Evolutionary conservation across 2,329 filamentous ascomycete species (phyloP).

Genomic region (Hysterium pulicare): DNA sequence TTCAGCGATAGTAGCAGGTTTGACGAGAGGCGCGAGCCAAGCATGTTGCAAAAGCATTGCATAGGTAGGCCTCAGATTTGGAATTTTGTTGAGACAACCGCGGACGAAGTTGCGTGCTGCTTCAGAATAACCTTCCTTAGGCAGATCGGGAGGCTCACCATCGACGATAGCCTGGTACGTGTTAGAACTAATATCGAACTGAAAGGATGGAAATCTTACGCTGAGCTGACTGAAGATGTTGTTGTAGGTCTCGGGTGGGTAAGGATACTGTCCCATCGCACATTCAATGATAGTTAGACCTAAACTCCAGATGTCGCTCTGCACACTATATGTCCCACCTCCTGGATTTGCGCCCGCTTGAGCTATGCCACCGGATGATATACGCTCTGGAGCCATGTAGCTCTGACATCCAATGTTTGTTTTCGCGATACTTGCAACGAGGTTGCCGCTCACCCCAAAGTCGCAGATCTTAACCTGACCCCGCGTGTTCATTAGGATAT

Average conservation of each 20-base stretch:
- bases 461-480: constrained; percentile 98
- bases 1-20: constrained; percentile 71
- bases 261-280: constrained; percentile 89
- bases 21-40: constrained; percentile 75
- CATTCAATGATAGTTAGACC: constrained; percentile 95
- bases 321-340: constrained; percentile 91
- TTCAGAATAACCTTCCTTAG: constrained; percentile 72
- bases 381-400: constrained; percentile 97
- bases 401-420: constrained; percentile 99
- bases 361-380: constrained; percentile 79
- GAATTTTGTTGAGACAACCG: constrained; percentile 87
- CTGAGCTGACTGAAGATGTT: constrained; percentile 98
- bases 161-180: constrained; percentile 99
- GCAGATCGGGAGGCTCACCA: constrained; percentile 88
- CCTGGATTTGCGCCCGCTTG: constrained; percentile 64
- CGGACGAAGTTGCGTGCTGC: constrained; percentile 82
- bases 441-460: constrained; percentile 93
- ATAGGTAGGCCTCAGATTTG: constrained; percentile 90
- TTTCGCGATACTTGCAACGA: constrained; percentile 95
- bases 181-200: too few relatives aligned
- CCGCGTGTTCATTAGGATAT: constrained; percentile 84
- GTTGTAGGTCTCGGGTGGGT: constrained; percentile 94
- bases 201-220: constrained; percentile 62
- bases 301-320: constrained; percentile 96
- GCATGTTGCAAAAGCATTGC: constrained; percentile 83